These are phyloP conservation scores for Stemphylium lycopersici DNA, from an alignment of 2,329 filamentous ascomycete species.

Conservation along the genomic window DNA sequence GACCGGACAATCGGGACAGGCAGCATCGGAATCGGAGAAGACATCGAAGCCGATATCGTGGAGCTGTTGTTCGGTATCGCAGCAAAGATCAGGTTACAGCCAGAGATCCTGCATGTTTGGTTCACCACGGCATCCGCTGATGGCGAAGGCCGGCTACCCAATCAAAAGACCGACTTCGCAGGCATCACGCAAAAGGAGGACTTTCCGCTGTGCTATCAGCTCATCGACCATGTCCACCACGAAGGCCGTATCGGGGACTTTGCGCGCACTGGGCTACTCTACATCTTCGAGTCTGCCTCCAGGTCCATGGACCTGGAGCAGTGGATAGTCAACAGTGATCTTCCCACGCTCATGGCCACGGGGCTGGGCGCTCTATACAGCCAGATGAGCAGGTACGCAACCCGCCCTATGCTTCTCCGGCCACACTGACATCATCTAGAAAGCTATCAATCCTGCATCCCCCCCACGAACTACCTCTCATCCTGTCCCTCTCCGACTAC, in stretches of 20 bases:
- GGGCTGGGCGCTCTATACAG: conserved; percentile 82
- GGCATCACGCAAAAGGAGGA: conserved; percentile 86
- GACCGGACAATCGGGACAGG: conserved; percentile 77
- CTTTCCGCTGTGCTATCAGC: conserved; percentile 92
- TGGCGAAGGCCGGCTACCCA: conserved; percentile 49
- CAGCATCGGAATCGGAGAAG: conserved; percentile 73
- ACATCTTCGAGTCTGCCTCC: conserved; percentile 93
- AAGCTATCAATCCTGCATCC: conserved; percentile 82
- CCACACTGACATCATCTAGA: conserved; percentile 48
- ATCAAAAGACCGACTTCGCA: conserved; percentile 73
- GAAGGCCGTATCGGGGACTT: conserved; percentile 96
- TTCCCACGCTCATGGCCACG: conserved; percentile 96
- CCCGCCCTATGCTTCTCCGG: not conserved
- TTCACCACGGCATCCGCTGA: conserved; percentile 67
- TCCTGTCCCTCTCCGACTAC: conserved; percentile 90
- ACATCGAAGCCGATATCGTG: conserved; percentile 87
- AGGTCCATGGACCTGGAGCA: conserved; percentile 82
- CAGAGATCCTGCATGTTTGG: conserved; percentile 87
- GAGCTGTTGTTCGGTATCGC: conserved; percentile 95
- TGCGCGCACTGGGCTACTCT: conserved; percentile 88
- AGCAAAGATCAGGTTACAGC: conserved; percentile 91
- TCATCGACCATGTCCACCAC: conserved; percentile 96
- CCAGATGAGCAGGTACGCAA: conserved; percentile 64
- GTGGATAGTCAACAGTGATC: conserved; percentile 96
- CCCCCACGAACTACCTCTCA: conserved; percentile 76